Conservation (phyloP, 2,329 filamentous ascomycete species). For the Beauveria australis region DNA sequence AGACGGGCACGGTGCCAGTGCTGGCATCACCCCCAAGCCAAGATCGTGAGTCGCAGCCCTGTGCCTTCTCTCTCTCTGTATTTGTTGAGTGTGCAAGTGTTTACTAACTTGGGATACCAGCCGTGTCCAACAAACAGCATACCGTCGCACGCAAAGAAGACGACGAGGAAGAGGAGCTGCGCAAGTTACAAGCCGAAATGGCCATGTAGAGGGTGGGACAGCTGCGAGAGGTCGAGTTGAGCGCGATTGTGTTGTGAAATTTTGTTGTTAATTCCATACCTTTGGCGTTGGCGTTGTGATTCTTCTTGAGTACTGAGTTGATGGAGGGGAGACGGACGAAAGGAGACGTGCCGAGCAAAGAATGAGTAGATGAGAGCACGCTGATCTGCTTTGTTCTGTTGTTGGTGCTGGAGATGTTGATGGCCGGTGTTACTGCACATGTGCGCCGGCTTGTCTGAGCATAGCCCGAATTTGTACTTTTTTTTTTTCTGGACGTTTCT, state of each 20-base stretch:
- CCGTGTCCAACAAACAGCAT: constrained; percentile 26
- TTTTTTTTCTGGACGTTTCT: not conserved
- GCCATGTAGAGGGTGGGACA: constrained; percentile 62
- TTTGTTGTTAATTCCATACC: constrained; percentile 8
- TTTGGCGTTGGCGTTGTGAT: constrained; percentile 10
- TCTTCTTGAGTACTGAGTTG: constrained; percentile 13
- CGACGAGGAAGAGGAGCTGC: constrained; percentile 90
- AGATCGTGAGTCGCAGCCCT: constrained; percentile 55
- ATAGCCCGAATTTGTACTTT: not conserved
- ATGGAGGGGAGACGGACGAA: not conserved
- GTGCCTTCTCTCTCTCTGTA: constrained; percentile 16
- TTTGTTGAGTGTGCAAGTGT: not conserved
- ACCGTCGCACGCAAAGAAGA: constrained; percentile 51
- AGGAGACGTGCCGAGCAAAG: not conserved
- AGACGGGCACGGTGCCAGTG: constrained; percentile 77
- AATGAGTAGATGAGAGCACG: not conserved
- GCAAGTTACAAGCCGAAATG: constrained; percentile 94
- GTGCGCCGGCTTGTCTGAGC: not conserved
- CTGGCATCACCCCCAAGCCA: constrained; percentile 67
- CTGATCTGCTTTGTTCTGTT: not conserved
- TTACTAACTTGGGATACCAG: not conserved
- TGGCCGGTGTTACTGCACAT: not conserved
- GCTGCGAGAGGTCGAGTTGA: not conserved
- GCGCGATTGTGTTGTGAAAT: no score
- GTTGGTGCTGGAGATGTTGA: not conserved